A percentile compares a stretch with the other conserved stretches of the same genome.
Evolutionary conservation across 202 grass and related monocot genomes (phyloP).

Genomic region (Hordeum pubiflorum): DNA sequence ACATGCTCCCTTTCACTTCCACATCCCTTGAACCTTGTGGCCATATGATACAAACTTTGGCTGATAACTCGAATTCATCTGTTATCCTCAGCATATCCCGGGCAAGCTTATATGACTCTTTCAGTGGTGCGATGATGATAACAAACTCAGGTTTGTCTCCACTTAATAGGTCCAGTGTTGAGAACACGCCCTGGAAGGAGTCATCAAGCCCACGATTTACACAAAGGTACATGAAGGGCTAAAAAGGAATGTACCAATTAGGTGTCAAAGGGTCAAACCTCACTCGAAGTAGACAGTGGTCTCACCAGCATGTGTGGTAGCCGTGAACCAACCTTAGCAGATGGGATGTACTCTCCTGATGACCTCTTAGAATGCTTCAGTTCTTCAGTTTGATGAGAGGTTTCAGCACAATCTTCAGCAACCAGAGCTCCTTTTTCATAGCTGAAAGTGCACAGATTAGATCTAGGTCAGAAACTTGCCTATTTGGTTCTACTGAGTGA

Average conservation of each 20-base stretch:
- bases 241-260: background rate
- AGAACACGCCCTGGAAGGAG: conserved; percentile 41
- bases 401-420: conserved; percentile 22
- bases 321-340: conserved; percentile 51
- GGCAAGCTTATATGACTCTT: conserved; percentile 65
- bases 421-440: conserved; percentile 70
- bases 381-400: conserved; percentile 14
- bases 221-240: background rate
- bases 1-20: conserved; percentile 25
- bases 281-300: conserved; percentile 22
- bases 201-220: background rate
- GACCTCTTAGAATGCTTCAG: conserved; percentile 22
- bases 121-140: conserved; percentile 63
- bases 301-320: conserved; percentile 70
- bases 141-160: conserved; percentile 68
- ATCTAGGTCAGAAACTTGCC: background rate
- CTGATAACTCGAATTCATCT: conserved; percentile 40
- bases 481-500: background rate
- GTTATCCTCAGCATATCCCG: conserved; percentile 40
- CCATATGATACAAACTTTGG: conserved; percentile 80
- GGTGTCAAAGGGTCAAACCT: conserved; percentile 41
- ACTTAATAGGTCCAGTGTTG: conserved; percentile 73
- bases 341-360: conserved; percentile 62
- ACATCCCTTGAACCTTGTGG: conserved; percentile 37
- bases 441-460: conserved; percentile 35